A percentile compares a stretch with the other conserved stretches of the same genome.
Evolutionary conservation across 1,139 yeast genomes (phyloP).

Genomic region (Trichomonascaceae sp.): DNA sequence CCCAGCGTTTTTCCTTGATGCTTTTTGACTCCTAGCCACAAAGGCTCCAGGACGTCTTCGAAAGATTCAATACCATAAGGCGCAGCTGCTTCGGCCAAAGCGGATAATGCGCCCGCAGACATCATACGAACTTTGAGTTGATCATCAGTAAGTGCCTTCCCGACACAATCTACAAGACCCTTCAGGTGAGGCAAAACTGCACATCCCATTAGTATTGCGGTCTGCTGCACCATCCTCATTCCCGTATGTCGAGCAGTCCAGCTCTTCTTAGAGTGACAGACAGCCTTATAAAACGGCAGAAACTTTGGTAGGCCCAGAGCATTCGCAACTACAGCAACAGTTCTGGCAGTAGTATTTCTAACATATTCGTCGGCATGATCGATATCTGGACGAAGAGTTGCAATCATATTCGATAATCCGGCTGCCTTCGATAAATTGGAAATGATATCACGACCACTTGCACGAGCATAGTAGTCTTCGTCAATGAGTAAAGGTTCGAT

Average conservation of each 20-base stretch:
- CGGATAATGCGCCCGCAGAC: slow-evolving; percentile 66
- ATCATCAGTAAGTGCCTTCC: slow-evolving; percentile 63
- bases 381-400: slow-evolving; percentile 73
- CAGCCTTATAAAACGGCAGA: slow-evolving; percentile 78
- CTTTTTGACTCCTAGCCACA: slow-evolving; percentile 72
- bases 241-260: slow-evolving; percentile 92
- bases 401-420: slow-evolving; percentile 73
- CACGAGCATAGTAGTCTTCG: slow-evolving; percentile 64
- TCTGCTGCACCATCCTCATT: slow-evolving; percentile 67
- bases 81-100: slow-evolving; percentile 75
- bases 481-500: slow-evolving; percentile 77
- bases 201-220: slow-evolving; percentile 63
- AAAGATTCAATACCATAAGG: slow-evolving; percentile 93
- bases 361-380: slow-evolving; percentile 80
- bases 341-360: slow-evolving; percentile 69
- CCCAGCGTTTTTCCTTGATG: slow-evolving; percentile 79
- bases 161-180: slow-evolving; percentile 57
- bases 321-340: slow-evolving; percentile 80
- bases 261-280: slow-evolving; percentile 67
- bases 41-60: slow-evolving; percentile 61
- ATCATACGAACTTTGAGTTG: slow-evolving; percentile 59
- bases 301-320: slow-evolving; percentile 68
- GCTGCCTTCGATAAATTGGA: slow-evolving; percentile 72
- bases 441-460: slow-evolving; percentile 76
- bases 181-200: slow-evolving; percentile 72